Percentiles rank a stretch among this genome's conserved stretches.
phyloP scores from a whole-genome alignment of 1,139 yeast genomes.

The Meyerozyma sp. region DNA sequence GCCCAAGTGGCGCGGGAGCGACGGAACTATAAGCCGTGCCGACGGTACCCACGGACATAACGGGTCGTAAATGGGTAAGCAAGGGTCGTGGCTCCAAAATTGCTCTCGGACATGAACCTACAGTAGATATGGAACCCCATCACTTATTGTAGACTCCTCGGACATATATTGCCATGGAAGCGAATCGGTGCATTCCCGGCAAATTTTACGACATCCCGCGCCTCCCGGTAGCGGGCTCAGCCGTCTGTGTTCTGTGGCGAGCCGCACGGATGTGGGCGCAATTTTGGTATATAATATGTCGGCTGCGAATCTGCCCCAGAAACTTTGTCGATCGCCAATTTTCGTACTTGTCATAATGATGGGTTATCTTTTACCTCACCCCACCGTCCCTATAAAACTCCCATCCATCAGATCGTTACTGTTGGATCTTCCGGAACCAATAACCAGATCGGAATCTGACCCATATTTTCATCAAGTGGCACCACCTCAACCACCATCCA shows the following conservation, averaged over 20 bases:
- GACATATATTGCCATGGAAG: too few relatives aligned
- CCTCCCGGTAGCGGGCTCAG: constrained; percentile 2
- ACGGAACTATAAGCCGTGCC: background rate
- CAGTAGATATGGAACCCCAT: too few relatives aligned
- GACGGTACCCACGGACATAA: background rate
- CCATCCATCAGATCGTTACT: constrained; percentile 27
- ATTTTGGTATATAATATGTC: background rate
- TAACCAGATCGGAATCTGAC: constrained; percentile 1
- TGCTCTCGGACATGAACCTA: background rate
- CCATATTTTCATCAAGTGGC: background rate
- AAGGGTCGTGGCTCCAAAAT: too few relatives aligned
- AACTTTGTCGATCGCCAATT: background rate
- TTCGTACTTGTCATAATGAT: background rate
- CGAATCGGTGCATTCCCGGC: background rate
- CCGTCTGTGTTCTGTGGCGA: background rate
- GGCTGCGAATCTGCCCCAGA: background rate
- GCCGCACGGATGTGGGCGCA: constrained; percentile 1
- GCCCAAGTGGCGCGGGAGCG: constrained; percentile 1
- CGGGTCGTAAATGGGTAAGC: background rate
- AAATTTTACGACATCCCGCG: background rate
- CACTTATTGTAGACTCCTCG: too few relatives aligned
- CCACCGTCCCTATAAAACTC: constrained; percentile 8
- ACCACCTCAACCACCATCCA: background rate
- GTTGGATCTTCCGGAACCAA: constrained; percentile 19
- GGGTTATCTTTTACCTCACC: constrained; percentile 2